A percentile compares a stretch with the other conserved stretches of the same genome.
Evolutionary conservation across 257 asterid genomes (phyloP).

Genomic region (Solanum tarijense): DNA sequence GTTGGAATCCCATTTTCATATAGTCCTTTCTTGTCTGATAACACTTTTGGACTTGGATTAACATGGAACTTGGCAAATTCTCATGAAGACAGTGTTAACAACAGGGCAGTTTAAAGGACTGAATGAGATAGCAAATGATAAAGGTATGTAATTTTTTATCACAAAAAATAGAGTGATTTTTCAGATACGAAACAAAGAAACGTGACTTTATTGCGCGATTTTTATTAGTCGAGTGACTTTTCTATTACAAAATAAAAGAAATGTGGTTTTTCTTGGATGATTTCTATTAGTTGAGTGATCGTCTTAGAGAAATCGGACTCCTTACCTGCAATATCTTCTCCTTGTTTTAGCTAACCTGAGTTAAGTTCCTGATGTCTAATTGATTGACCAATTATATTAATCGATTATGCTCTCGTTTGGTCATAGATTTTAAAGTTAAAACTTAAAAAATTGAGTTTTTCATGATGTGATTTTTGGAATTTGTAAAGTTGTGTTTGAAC

Average conservation of each 20-base stretch:
- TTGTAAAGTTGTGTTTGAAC: background rate
- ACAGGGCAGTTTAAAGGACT: background rate
- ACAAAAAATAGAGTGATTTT: background rate
- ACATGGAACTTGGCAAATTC: conserved; percentile 19
- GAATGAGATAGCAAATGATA: background rate
- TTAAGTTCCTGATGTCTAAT: background rate
- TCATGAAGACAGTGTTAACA: background rate
- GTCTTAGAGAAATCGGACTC: background rate
- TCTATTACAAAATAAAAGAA: background rate
- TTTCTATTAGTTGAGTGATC: background rate
- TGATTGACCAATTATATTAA: background rate
- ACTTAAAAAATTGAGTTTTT: background rate
- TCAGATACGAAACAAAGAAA: background rate
- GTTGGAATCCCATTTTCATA: conserved; percentile 37
- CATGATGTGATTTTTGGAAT: background rate
- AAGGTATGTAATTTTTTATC: background rate
- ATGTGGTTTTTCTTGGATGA: background rate
- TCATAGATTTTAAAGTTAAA: background rate
- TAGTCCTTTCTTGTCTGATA: conserved; percentile 33
- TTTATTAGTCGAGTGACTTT: background rate
- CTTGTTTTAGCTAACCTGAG: background rate
- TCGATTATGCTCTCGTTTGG: background rate
- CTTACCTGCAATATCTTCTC: background rate
- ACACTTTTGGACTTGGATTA: conserved; percentile 34
- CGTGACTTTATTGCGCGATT: background rate